These are phyloP conservation scores for Setomelanomma holmii DNA, from an alignment of 2,329 filamentous ascomycete species.

Conservation along the genomic window DNA sequence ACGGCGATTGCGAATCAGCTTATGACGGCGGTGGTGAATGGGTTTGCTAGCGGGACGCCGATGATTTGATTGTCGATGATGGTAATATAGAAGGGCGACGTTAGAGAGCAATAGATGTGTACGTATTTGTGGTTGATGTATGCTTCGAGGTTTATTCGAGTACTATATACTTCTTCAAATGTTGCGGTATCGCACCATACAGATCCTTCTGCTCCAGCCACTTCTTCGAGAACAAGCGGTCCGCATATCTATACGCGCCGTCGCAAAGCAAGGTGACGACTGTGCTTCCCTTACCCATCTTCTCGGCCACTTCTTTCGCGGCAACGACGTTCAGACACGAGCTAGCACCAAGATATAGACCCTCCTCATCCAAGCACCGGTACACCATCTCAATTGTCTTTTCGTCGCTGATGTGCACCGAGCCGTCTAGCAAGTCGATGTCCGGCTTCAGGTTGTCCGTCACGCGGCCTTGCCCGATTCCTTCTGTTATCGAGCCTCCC, in stretches of 20 bases:
- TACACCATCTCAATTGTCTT: conserved; percentile 99
- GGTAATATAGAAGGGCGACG: background rate
- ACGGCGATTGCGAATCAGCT: conserved; percentile 94
- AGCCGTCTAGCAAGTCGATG: conserved; percentile 82
- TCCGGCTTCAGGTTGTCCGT: conserved; percentile 94
- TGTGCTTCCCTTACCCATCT: conserved; percentile 84
- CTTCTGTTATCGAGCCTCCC: conserved; percentile 93
- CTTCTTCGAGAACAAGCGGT: conserved; percentile 87
- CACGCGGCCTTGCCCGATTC: conserved; percentile 93
- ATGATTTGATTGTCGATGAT: conserved; percentile 48
- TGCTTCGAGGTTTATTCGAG: conserved; percentile 64
- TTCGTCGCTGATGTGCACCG: conserved; percentile 84
- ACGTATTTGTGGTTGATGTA: background rate
- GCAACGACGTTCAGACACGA: conserved; percentile 94
- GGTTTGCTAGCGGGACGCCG: conserved; percentile 66
- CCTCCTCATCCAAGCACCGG: conserved; percentile 92
- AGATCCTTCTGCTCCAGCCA: conserved; percentile 91
- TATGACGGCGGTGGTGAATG: conserved; percentile 78
- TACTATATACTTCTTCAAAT: conserved; percentile 92
- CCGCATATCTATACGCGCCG: conserved; percentile 96
- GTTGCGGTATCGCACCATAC: conserved; percentile 79
- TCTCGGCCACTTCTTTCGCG: conserved; percentile 90
- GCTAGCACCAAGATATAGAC: conserved; percentile 92
- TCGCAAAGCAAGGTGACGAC: conserved; percentile 95
- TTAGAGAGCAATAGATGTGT: background rate